Evolutionary conservation across 192 early-diverging fungal genomes (phyloP).

Genomic region (Coemansia asiatica): DNA sequence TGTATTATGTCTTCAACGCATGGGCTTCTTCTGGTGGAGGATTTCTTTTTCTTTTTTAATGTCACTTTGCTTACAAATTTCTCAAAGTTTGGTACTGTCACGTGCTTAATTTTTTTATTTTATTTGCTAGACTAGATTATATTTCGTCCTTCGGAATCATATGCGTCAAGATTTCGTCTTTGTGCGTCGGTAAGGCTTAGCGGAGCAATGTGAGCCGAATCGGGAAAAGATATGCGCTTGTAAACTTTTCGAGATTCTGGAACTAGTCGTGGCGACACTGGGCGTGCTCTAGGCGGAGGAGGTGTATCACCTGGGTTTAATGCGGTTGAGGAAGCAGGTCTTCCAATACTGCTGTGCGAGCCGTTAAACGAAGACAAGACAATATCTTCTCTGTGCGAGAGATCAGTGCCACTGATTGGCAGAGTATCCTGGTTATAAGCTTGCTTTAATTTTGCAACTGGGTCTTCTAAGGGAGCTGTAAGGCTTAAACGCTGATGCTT

Average conservation of each 20-base stretch:
- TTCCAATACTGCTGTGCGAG: not conserved
- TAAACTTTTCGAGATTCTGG: not conserved
- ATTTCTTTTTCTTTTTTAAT: not conserved
- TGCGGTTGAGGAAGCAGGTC: not conserved
- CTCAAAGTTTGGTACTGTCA: not conserved
- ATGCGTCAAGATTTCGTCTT: not conserved
- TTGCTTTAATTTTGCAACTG: not conserved
- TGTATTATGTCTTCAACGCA: too few relatives aligned
- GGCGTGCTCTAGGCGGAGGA: not conserved
- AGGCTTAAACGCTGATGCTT: not conserved
- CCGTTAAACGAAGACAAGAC: too few relatives aligned
- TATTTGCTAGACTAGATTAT: not conserved
- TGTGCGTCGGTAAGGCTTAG: slow-evolving; percentile 2
- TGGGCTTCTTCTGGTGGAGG: too few relatives aligned
- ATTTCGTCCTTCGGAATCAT: slow-evolving; percentile 29
- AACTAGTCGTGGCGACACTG: not conserved
- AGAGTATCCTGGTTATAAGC: not conserved
- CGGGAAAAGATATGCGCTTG: not conserved
- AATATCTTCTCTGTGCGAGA: too few relatives aligned
- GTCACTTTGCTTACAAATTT: not conserved
- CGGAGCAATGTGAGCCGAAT: slow-evolving; percentile 6
- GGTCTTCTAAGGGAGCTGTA: not conserved
- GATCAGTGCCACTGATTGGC: not conserved
- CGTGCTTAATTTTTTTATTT: not conserved
- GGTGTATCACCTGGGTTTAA: not conserved